Evolutionary conservation across 2,329 filamentous ascomycete species (phyloP), one percentile per base, ranked within the genome.

Genomic region (Cladosporium sp.): DNA sequence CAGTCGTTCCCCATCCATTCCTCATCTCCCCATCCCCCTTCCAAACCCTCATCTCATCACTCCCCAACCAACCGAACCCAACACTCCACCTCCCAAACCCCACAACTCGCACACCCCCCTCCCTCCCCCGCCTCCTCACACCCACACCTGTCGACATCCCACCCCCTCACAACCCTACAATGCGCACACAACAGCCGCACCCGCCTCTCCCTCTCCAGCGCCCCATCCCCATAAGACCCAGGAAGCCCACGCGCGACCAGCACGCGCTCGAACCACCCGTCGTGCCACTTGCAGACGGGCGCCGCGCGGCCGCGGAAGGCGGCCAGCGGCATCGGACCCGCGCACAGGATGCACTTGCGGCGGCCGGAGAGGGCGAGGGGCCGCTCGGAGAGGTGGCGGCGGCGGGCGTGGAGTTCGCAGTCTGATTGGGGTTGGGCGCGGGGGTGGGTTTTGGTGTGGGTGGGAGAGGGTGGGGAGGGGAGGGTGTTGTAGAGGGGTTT

Each of bases 401-500:
- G 58, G 28, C 55, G 49, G 5, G 63, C 63, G 18, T 43, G 49
- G 38, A 53, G 56, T 40, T 65, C 59, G 58, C 63, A 66, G 13
- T 52, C 43, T 9, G 33, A 46, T n/a, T 61, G 55, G 28, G 59
- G 34, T 46, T 58, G 59, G 19, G 58, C 49, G n/a, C 14, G 37
- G 22, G 22, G 22, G 4, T 7, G 22, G 7, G 33, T 50, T 16
- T 61, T 56, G 33, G 59, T 31, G 49, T 58, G 59, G 19, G 58
- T 48, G n/a, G 16, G 37, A 28, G 22, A 5, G 3, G 54, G 43
- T 9, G 61, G 58, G 1, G 52, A 34, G 4, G 55, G 57, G 18
- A 57, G 55, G 8, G 50, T 52, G 41, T 58, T 54, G 58, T 69
- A 66, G 31, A 73, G 55, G 9, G 57, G 52, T 9, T 58, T 60